Evolutionary conservation across 345 rosid genomes (phyloP).

Genomic region (Anastatica hierochuntica): DNA sequence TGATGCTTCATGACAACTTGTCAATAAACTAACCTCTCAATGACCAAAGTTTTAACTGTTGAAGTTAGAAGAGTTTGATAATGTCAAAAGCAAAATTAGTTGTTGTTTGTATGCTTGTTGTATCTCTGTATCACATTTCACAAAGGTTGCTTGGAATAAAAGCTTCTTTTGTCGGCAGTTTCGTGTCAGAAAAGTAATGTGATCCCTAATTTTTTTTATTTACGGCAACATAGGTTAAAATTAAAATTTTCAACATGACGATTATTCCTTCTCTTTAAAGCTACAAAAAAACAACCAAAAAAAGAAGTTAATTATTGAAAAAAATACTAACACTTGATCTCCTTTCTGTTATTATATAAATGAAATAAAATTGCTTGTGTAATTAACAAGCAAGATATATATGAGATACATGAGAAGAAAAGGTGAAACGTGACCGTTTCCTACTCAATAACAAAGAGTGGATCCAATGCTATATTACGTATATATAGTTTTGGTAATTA

Average conservation of each 20-base stretch:
- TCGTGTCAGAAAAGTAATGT: slow-evolving; percentile 11
- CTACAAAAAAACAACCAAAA: too few relatives aligned
- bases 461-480: not conserved
- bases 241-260: too few relatives aligned
- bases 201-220: too few relatives aligned
- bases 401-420: not conserved
- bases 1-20: too few relatives aligned
- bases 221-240: too few relatives aligned
- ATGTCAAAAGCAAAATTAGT: slow-evolving; percentile 10
- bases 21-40: slow-evolving; percentile 1
- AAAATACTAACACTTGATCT: too few relatives aligned
- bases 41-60: not conserved
- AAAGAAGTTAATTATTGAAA: too few relatives aligned
- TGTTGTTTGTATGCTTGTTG: too few relatives aligned
- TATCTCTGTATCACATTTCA: not conserved
- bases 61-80: not conserved
- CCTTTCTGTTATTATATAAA: slow-evolving; percentile 7
- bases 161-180: slow-evolving; percentile 11
- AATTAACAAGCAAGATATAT: slow-evolving; percentile 13
- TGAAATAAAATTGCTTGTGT: not conserved
- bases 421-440: not conserved
- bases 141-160: slow-evolving; percentile 11
- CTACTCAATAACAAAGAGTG: not conserved
- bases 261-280: too few relatives aligned
- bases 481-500: too few relatives aligned